phyloP scores from a whole-genome alignment of 306 rosid species.

The Trifolium pratense region DNA sequence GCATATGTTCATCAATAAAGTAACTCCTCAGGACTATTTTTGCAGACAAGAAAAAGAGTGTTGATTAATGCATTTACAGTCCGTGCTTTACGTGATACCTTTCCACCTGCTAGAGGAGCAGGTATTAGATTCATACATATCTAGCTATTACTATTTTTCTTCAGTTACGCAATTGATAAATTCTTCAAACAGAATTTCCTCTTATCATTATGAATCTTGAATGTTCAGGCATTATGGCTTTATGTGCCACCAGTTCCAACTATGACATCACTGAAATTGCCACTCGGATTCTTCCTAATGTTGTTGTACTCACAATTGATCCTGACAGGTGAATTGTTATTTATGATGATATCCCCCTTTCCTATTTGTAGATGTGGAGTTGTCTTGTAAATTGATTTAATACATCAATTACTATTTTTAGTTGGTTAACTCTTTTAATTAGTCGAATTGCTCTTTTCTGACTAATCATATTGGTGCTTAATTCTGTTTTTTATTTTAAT shows the following conservation, averaged over 20 bases:
- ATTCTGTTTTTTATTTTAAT: neutral
- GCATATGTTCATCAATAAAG: constrained; percentile 30
- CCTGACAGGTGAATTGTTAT: constrained; percentile 71
- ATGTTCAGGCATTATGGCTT: constrained; percentile 93
- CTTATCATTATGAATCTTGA: constrained; percentile 15
- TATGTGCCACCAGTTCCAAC: constrained; percentile 93
- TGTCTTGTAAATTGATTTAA: constrained; percentile 32
- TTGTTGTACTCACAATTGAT: constrained; percentile 90
- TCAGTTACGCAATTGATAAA: constrained; percentile 29
- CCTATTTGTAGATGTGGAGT: constrained; percentile 27
- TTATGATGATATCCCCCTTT: constrained; percentile 12
- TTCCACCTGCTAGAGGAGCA: constrained; percentile 98
- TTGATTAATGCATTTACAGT: constrained; percentile 97
- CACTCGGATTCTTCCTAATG: constrained; percentile 91
- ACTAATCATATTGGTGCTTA: neutral
- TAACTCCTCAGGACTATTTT: constrained; percentile 42
- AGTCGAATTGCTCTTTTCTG: neutral
- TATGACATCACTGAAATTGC: constrained; percentile 92
- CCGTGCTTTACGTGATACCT: constrained; percentile 97
- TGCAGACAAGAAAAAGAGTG: constrained; percentile 98
- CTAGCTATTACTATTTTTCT: constrained; percentile 30
- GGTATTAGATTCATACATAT: constrained; percentile 56
- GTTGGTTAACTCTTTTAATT: constrained; percentile 17
- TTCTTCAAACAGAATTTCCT: constrained; percentile 16
- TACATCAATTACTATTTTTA: constrained; percentile 23